Conservation (phyloP, 1,139 yeast genomes). For the Diutina mesorugosa region DNA sequence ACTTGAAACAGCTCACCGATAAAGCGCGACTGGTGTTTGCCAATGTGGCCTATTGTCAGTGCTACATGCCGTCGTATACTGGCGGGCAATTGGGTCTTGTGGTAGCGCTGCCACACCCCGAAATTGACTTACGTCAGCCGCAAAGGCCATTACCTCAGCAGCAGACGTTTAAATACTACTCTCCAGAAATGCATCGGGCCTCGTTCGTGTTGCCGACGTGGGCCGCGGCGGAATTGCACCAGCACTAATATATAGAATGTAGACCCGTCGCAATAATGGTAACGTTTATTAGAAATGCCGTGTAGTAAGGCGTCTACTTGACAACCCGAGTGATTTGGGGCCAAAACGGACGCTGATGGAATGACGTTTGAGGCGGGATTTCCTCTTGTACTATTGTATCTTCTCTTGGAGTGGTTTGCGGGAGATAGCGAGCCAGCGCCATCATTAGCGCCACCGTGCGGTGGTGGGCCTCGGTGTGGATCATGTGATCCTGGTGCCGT, state of each 20-base stretch:
- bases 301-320: not conserved
- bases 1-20: conserved; percentile 44
- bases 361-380: not conserved
- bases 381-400: not conserved
- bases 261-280: not conserved
- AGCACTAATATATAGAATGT: not conserved
- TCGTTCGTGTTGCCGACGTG: conserved; percentile 82
- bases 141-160: conserved; percentile 27
- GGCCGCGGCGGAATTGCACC: conserved; percentile 29
- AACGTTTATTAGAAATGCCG: not conserved
- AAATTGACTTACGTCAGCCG: conserved; percentile 42
- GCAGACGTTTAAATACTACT: conserved; percentile 58
- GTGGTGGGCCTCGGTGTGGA: not conserved
- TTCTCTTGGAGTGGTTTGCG: not conserved
- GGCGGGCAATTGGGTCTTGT: conserved; percentile 89
- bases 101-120: conserved; percentile 57
- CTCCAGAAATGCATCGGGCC: conserved; percentile 55
- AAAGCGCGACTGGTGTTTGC: conserved; percentile 66
- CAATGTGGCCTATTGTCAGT: conserved; percentile 67
- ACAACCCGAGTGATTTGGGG: conserved; percentile 1
- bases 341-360: not conserved
- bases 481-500: not conserved
- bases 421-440: not conserved
- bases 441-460: not conserved
- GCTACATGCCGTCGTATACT: conserved; percentile 93